Percentiles rank a stretch among this genome's conserved stretches.
phyloP scores from a whole-genome alignment of 2,329 filamentous ascomycete genomes.

The Verticillium nonalfalfae region DNA sequence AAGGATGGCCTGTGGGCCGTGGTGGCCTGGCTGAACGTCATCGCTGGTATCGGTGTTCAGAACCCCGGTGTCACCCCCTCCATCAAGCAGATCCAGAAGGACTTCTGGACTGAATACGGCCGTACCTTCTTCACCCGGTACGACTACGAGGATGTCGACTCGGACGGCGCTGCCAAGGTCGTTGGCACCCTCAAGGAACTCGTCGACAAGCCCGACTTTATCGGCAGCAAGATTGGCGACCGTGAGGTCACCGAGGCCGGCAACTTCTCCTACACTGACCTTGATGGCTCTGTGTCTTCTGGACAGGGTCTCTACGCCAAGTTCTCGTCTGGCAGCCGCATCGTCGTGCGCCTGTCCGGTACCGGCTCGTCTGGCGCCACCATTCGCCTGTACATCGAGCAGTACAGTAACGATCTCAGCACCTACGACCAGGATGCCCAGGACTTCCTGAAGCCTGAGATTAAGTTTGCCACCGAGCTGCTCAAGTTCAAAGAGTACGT shows the following conservation, averaged over 20 bases:
- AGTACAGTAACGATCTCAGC: conserved; percentile 76
- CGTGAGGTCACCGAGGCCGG: conserved; percentile 84
- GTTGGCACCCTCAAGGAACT: conserved; percentile 74
- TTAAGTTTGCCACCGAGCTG: conserved; percentile 75
- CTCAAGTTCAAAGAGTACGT: conserved; percentile 93
- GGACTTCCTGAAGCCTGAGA: conserved; percentile 87
- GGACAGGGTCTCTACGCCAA: conserved; percentile 95
- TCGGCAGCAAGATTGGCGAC: conserved; percentile 70
- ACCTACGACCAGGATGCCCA: conserved; percentile 81
- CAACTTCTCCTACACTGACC: conserved; percentile 96
- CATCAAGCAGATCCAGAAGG: conserved; percentile 92
- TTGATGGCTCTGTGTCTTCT: conserved; percentile 92
- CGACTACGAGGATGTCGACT: conserved; percentile 94
- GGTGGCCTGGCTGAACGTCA: conserved; percentile 97
- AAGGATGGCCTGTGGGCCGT: conserved; percentile 98
- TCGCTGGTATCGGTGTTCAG: conserved; percentile 84
- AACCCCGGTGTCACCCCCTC: conserved; percentile 75
- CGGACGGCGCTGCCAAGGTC: conserved; percentile 84
- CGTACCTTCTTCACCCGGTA: conserved; percentile 99
- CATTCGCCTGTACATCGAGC: conserved; percentile 95
- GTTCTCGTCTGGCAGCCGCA: conserved; percentile 90
- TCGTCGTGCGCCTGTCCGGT: conserved; percentile 90
- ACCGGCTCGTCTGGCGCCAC: conserved; percentile 94
- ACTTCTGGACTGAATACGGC: conserved; percentile 95
- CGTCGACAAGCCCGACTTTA: conserved; percentile 66